phyloP scores from a whole-genome alignment of 148 eudicot genomes.

The Rhododendron simsii region DNA sequence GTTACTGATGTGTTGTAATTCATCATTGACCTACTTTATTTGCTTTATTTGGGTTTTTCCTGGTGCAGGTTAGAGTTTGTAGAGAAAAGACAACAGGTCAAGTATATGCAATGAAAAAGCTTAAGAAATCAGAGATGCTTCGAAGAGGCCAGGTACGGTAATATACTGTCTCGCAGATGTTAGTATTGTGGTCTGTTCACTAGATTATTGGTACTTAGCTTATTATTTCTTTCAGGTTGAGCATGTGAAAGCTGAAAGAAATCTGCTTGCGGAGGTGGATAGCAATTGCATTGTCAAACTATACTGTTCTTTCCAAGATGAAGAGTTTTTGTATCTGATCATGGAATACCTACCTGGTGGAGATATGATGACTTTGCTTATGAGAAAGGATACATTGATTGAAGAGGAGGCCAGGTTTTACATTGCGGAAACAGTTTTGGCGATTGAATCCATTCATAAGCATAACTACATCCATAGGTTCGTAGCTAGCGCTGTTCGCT shows the following conservation, averaged over 20 bases:
- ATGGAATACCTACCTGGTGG: conserved; percentile 99
- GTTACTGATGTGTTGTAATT: neutral
- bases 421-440: conserved; percentile 91
- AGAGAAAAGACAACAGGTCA: conserved; percentile 79
- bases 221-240: conserved; percentile 60
- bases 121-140: conserved; percentile 97
- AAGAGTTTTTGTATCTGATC: conserved; percentile 87
- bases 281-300: conserved; percentile 99
- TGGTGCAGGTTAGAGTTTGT: conserved; percentile 81
- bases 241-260: conserved; percentile 99
- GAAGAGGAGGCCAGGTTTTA: conserved; percentile 96
- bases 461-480: conserved; percentile 97
- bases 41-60: conserved; percentile 8
- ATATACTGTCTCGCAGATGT: neutral
- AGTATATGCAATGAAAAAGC: conserved; percentile 98
- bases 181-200: neutral
- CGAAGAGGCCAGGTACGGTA: conserved; percentile 82
- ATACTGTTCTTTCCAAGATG: conserved; percentile 98
- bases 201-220: conserved; percentile 14
- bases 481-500: conserved; percentile 15
- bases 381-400: conserved; percentile 92
- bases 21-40: neutral
- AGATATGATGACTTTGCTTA: conserved; percentile 98
- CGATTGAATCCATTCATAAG: conserved; percentile 94
- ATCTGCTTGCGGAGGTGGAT: conserved; percentile 95